Base-by-base conservation (phyloP, 352 stramenopile species). In the Globisporangium nagaii region DNA sequence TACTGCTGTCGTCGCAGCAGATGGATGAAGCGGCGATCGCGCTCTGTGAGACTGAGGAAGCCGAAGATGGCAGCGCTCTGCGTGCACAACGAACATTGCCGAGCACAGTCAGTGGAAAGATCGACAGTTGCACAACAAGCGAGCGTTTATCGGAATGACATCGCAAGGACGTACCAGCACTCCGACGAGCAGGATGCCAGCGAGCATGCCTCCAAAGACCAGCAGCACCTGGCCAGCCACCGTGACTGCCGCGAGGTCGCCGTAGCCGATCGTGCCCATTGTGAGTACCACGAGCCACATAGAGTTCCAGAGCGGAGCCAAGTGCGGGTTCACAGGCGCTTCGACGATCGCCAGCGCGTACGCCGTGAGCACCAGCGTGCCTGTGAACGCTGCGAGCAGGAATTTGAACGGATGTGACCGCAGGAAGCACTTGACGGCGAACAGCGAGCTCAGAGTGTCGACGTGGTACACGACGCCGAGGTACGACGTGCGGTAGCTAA, bases 351-450 rank as follows among this genome's bases (percentile, higher is more conserved):
- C 54, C 20, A 92, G 63, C 7, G 81, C 60, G 42, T 84, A 86
- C n/a, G 75, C 73, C 15, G 76, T 83, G 25, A 86, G 60, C 10
- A 87, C 42, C 4, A 89, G 61, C 5, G 67, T 74, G 0, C 58
- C 36, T 0, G 65, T 15, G 28, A 88, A 87, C 9, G 56, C 58
- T n/a, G 51, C 64, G 12, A 71, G 27, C 5, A 92, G 58, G 19
- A 90, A 66, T 32, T 70, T 71, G 47, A 92, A 90, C 20, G 79
- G 81, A 51, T 86, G 68, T 2, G 81, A 66, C 7, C 75, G 79
- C 4, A 92, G 61, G 48, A 89, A 82, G 56, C 80, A 92, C 64
- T 92, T 92, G 68, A 88, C 75, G 6, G 79, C 77, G 35, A 92
- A 92, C n/a, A 92, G 62, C 10, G 79, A 82, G 43, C 74, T 86